Base-by-base conservation (phyloP, 495 filamentous ascomycete species). In the Penicillium robsamsonii region DNA sequence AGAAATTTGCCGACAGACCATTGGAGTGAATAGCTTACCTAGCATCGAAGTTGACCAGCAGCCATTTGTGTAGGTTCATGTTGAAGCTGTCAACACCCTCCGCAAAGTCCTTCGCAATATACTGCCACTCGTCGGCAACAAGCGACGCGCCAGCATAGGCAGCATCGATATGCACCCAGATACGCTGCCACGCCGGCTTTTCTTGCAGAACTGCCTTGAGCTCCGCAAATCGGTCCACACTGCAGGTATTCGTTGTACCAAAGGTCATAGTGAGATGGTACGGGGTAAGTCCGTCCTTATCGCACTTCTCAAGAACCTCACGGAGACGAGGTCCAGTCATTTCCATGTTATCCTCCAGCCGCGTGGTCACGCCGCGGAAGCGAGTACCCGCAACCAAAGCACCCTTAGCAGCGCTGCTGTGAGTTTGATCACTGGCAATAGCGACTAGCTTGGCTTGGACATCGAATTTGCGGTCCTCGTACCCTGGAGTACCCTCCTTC, bases 61-160 rank as follows among this genome's bases (percentile, higher is more conserved):
- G 79, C 92, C 94, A 97, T 76, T 98, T 98, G 77, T 97, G 94
- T 88, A 97, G 88, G 73, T 97, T 98, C 75, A 90, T 84, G 66
- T 96, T 83, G 77, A 94, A 96, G 64, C 86, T 91, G 72, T 96
- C 91, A 55, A 96, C 91, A 0, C 71, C 74, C 54, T 75, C 70
- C 2, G 75, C 67, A 46, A 96, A 83, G 7, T 81, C 72, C 41
- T 77, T 65, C 1, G 87, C 77, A 50, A 91, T 79, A 64, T 89
- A 77, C 59, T 90, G 86, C 66, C 87, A 91, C 64, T 96, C 91
- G 17, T 90, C 85, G 15, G 85, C 87, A 5, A 96, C 79, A 5
- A 97, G 79, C 30, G 91, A 85, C 0, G 90, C 83, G 0, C 94
- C 94, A 4, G 94, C 94, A 74, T 96, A 97, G 3, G 93, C 94